Base-by-base conservation (phyloP, 2,329 filamentous ascomycete genomes). In the Colletotrichum echinochloae region DNA sequence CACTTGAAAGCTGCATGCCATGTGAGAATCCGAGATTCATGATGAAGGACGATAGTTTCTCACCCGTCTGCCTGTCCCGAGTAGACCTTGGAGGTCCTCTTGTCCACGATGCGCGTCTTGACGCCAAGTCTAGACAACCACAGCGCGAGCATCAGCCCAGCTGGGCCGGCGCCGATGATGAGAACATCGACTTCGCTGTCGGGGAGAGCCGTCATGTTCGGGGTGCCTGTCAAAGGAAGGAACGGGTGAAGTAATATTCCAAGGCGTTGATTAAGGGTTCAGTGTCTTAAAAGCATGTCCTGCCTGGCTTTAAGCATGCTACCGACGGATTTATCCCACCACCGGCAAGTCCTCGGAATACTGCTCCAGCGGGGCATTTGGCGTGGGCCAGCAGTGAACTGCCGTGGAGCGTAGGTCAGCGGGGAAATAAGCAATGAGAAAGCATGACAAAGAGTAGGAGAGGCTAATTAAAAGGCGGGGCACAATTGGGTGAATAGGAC, bases 31-130 rank as follows among this genome's bases (percentile, higher is more conserved):
- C 18, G 51, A 44, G 2, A n/a, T 26, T 26, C 20, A 11, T 11
- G 14, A 6, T 9, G 4, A 9, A 20, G 14, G 5, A 4, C 3
- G 16, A 6, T 89, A 91, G 1, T 87, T 78, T 92, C 89, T 9
- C 79, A 78, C 28, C 84, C 83, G 70, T 86, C 83, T 35, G 84
- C 83, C 72, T 86, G 83, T 1, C 83, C 82, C 7, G 77, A 78
- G 73, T 80, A 81, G 41, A 84, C 75, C 71, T 82, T 78, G 72
- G 76, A 73, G 16, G 78, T 78, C 26, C 83, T 78, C 75, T 85
- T 85, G 74, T 85, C 83, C 9, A 85, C 76, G 41, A 85, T 81
- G n/a, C 83, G 79, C 5, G 82, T 76, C 30, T 78, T 77, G 66
- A 85, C 74, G 12, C 82, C 82, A 44, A 80, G 79, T 54, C 80